Percentiles rank a stretch among this genome's conserved stretches.
Evolutionary conservation across 768 basidiomycete genomes (phyloP).

Genomic region (Tylopilus vinaceipallidus): DNA sequence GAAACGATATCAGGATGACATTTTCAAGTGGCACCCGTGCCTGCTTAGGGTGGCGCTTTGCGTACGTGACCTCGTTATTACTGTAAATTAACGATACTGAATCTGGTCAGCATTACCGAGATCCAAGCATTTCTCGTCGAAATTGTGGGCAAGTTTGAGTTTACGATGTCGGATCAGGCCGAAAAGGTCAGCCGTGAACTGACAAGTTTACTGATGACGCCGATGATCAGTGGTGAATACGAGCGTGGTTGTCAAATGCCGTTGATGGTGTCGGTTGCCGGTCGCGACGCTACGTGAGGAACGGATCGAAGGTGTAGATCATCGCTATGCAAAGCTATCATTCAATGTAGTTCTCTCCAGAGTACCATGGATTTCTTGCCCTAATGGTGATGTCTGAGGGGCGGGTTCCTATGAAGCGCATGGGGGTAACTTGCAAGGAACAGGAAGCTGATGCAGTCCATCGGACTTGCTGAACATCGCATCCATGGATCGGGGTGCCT

Average conservation of each 20-base stretch:
- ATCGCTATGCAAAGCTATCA: no score
- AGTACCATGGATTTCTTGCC: no score
- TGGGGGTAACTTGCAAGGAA: no score
- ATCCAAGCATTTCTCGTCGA: slow-evolving; percentile 60
- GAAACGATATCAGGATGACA: slow-evolving; percentile 24
- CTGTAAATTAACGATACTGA: background rate
- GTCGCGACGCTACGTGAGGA: background rate
- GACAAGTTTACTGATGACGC: slow-evolving; percentile 33
- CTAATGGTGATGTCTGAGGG: no score
- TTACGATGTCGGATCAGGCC: slow-evolving; percentile 34
- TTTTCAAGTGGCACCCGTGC: slow-evolving; percentile 24
- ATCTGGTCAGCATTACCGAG: slow-evolving; percentile 39
- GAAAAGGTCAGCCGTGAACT: slow-evolving; percentile 29
- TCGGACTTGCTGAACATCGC: no score
- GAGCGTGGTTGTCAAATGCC: slow-evolving; percentile 33
- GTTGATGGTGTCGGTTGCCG: slow-evolving; percentile 26
- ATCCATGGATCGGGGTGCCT: no score
- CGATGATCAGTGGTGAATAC: slow-evolving; percentile 33
- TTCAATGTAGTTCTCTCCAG: no score
- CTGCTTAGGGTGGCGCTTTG: slow-evolving; percentile 35
- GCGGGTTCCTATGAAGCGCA: no score
- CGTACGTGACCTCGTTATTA: slow-evolving; percentile 15
- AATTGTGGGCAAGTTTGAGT: slow-evolving; percentile 52
- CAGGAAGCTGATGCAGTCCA: no score
- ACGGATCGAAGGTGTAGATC: no score